A percentile compares a stretch with the other conserved stretches of the same genome.
These are phyloP conservation scores for Blastobotrys malaysiensis DNA, from an alignment of 1,139 yeast species.

Conservation along the genomic window DNA sequence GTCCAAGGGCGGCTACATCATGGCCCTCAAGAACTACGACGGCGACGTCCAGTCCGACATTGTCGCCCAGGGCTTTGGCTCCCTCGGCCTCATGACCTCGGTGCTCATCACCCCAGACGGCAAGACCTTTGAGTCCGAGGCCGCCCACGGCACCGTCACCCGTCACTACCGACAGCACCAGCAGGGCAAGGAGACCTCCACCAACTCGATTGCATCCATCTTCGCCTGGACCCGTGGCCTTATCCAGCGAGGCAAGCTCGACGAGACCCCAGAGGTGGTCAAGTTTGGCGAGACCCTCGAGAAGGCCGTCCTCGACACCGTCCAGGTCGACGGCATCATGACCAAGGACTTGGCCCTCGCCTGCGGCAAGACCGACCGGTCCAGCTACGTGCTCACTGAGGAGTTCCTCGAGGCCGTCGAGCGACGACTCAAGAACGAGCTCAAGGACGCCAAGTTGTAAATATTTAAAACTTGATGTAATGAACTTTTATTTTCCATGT, in stretches of 20 bases:
- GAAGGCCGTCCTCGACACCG: constrained; percentile 80
- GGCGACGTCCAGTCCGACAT: constrained; percentile 97
- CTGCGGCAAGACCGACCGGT: constrained; percentile 66
- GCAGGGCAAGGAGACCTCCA: constrained; percentile 94
- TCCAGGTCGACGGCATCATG: constrained; percentile 79
- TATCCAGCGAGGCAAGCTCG: constrained; percentile 85
- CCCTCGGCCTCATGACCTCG: constrained; percentile 93
- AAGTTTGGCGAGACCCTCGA: constrained; percentile 75
- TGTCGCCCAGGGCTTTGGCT: constrained; percentile 97
- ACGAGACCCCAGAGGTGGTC: constrained; percentile 76
- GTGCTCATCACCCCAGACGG: constrained; percentile 94
- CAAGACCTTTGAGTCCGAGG: constrained; percentile 90
- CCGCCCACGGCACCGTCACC: constrained; percentile 97
- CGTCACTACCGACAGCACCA: constrained; percentile 94
- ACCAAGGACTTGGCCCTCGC: constrained; percentile 93
- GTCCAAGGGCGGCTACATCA: constrained; percentile 88
- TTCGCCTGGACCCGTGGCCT: constrained; percentile 96
- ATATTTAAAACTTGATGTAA: too few species aligned
- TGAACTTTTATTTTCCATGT: too few species aligned
- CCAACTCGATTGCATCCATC: constrained; percentile 96
- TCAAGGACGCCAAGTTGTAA: constrained; percentile 1
- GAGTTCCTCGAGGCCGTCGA: constrained; percentile 86
- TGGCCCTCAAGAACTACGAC: constrained; percentile 95
- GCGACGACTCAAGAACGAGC: constrained; percentile 9
- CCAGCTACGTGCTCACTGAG: constrained; percentile 78